Base-by-base conservation (phyloP, 2,329 filamentous ascomycete species). In the Botrytis galanthina region DNA sequence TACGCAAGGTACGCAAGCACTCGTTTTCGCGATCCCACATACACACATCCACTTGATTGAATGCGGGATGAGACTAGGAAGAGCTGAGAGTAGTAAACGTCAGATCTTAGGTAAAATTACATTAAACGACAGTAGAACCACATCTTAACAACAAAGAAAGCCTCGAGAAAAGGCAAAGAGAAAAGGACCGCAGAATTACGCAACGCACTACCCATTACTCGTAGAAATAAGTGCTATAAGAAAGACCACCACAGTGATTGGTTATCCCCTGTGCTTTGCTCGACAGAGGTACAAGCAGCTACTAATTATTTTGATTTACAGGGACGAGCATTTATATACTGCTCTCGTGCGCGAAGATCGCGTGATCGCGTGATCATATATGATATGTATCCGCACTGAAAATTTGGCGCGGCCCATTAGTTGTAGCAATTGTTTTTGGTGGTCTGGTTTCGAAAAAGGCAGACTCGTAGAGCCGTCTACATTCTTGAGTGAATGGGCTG, bases 261-360 rank as follows among this genome's bases (percentile, higher is more conserved):
- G 10, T 26, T 48, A 22, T 48, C 1, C 42, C 42, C 35, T 37
- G 8, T 37, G 37, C 6, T 7, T 37, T 37, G 37, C 37, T 7
- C 37, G 5, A 9, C 37, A 37, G 8, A 37, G 37, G 37, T 37
- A 37, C 37, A 37, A 44, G 42, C 42, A 46, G 20, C 44, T 46
- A 18, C 3, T 46, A 5, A 20, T 8, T 22, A n/a, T 54, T 7
- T 29, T 29, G 10, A 29, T 16, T 29, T 16, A 5, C 26, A 8
- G n/a, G 7, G 14, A 16, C 7, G 14, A 18, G 54, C 54, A 8
- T 57, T 57, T 20, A 32, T 22, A 59, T 59, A 59, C 57, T 22
- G 0, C 57, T 35, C 8, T 0, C 8, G 3, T 10, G 10, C 16
- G 29, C 1, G 3, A 5, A 20, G 1, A 59, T 54, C 0, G 18